phyloP scores from a whole-genome alignment of 1,284 basidiomycete species.

The Taiwanofungus camphoratus region DNA sequence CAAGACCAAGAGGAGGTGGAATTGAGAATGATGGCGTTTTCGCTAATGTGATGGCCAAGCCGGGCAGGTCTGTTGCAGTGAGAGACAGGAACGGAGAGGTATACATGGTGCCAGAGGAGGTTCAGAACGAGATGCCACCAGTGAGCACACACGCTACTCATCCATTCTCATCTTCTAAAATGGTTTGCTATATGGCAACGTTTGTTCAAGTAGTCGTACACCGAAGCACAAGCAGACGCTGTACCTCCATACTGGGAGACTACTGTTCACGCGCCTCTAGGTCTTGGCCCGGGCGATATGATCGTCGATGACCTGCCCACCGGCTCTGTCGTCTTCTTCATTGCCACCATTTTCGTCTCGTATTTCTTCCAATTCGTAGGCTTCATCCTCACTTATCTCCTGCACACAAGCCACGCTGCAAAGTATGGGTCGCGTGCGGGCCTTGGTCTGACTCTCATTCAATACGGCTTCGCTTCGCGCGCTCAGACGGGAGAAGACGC shows the following conservation, averaged over 20 bases:
- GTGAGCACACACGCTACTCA: conserved; percentile 48
- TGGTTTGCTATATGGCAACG: no score
- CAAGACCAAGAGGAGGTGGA: conserved; percentile 60
- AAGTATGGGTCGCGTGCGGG: conserved; percentile 94
- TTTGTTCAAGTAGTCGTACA: conserved; percentile 84
- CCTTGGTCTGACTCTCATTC: conserved; percentile 91
- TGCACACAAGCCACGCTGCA: conserved; percentile 92
- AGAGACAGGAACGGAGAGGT: conserved; percentile 54
- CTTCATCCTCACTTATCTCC: conserved; percentile 89
- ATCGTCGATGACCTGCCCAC: conserved; percentile 74
- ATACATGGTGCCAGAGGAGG: conserved; percentile 70
- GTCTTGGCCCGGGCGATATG: conserved; percentile 52
- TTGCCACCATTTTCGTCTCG: conserved; percentile 79
- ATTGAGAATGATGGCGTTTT: conserved; percentile 93
- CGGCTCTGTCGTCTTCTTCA: conserved; percentile 64
- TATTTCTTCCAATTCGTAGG: conserved; percentile 97
- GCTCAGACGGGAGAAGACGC: conserved; percentile 14
- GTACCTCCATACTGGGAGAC: conserved; percentile 98
- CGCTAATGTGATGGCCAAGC: conserved; percentile 92
- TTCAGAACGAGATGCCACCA: conserved; percentile 80
- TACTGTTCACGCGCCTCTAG: conserved; percentile 74
- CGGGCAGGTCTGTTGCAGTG: conserved; percentile 44
- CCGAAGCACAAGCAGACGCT: conserved; percentile 83
- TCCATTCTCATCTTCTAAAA: neutral
- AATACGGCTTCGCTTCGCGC: conserved; percentile 71